Base-by-base conservation (phyloP, 306 rosid species). In the Dalbergia oliveri region DNA sequence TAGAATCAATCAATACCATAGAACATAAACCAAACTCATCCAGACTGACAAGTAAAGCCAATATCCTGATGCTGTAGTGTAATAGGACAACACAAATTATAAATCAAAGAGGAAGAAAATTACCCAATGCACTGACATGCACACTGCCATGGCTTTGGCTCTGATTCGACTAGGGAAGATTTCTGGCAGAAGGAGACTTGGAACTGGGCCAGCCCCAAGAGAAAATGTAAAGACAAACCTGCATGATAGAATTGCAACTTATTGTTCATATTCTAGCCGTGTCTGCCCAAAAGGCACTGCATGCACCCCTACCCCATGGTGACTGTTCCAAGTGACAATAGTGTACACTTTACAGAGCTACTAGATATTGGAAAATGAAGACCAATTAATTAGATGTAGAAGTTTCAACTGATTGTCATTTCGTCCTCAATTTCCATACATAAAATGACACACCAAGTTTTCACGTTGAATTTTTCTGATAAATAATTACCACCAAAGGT, bases 81-180 rank as follows among this genome's bases (percentile, higher is more conserved):
- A 82, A 68, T 16, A 69, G 62, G 70, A 57, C 14, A 63, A 6
- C 34, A 31, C 12, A 71, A 60, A 76, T 11, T 45, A 58, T 16
- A 66, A 53, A 15, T 4, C 39, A 68, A 23, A 41, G 43, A 34
- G 64, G 79, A 35, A 65, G 69, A 76, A 56, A 75, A 58, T 90
- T 95, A 95, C 99, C 99, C 99, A 95, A 80, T 95, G 96, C 80
- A 95, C 98, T 0, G 99, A 91, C 98, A 95, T 88, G 80, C 99
- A 95, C 82, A 93, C 15, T 9, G 99, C 97, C 99, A 95, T 90
- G 54, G 99, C 99, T 75, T 93, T 95, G 56, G 98, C 97, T 83
- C 99, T 90, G 72, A 95, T 93, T 77, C 91, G 93, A 78, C 89
- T 62, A 5, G 99, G 98, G 74, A 95, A 93, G 50, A 95, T 95